Evolutionary conservation across 2,329 filamentous ascomycete species (phyloP), one percentile per base, ranked within the genome.

Genomic region (Epichloe hybrida): DNA sequence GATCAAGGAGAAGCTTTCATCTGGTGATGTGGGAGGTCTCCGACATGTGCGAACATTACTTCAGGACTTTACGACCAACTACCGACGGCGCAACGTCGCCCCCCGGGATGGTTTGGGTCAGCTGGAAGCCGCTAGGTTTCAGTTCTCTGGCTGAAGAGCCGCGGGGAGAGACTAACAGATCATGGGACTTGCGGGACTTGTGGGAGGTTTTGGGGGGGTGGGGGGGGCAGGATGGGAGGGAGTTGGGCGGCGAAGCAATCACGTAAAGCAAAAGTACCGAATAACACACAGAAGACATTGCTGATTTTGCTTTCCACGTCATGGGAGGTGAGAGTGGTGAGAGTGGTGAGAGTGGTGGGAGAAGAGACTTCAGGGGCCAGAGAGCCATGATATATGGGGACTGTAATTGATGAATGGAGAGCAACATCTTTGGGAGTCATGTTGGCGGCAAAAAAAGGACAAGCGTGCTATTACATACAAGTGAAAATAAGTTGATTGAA

Each of bases 61-160:
- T 52, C 93, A 97, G 69, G 94, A 98, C 68, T 98, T 98, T 64
- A 97, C 93, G 23, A 95, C 91, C 64, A 87, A 83, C 34, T 98
- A 98, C 67, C 81, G 94, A 48, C 78, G 94, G 62, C 79, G 94
- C 55, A 96, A 98, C 62, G 87, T 98, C 44, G 91, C 93, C n/a
- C n/a, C 93, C 6, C 75, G 91, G 54, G 91, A 97, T 64, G 91
- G 91, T 1, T 72, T 97, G 41, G 91, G 91, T 3, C 79, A 88
- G 62, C 72, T 97, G 52, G 89, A 95, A 69, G 88, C 89, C 23
- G 81, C 84, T 21, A 81, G 86, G 56, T 97, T 97, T 71, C 84
- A 87, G 59, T 97, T 95, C 50, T 64, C 63, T n/a, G 68, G 68
- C 48, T 71, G 56, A 64, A 51, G 50, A 51, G 50, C 23, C 5